Conservation (phyloP, 805 yeast species). For the Wickerhamomyces xylosicus region DNA sequence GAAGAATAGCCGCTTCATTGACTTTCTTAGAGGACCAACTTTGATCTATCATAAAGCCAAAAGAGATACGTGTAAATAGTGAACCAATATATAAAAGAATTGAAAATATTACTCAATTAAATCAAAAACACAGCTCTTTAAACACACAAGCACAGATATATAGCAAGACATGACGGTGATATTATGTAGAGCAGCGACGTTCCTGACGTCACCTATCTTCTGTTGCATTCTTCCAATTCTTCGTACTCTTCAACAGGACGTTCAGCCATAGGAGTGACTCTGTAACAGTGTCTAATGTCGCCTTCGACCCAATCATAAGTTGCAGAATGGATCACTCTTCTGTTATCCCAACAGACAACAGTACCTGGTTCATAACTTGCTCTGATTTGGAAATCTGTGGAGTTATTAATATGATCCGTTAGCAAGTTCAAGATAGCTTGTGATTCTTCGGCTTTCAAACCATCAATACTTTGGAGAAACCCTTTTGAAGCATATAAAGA, state of each 20-base stretch:
- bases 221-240: conserved; percentile 21
- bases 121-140: too few species aligned
- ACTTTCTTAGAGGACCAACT: too few species aligned
- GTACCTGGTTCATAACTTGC: conserved; percentile 64
- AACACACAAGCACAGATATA: too few species aligned
- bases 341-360: conserved; percentile 73
- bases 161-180: too few species aligned
- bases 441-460: conserved; percentile 64
- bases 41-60: too few species aligned
- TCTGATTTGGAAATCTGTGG: conserved; percentile 56
- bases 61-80: not conserved
- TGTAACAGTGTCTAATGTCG: conserved; percentile 58
- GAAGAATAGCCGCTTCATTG: not conserved
- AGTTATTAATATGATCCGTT: conserved; percentile 37
- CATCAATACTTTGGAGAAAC: conserved; percentile 59
- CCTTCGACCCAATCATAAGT: conserved; percentile 59
- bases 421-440: conserved; percentile 49
- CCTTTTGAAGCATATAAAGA: conserved; percentile 45
- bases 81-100: too few species aligned
- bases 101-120: too few species aligned
- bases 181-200: not conserved
- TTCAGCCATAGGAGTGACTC: conserved; percentile 68
- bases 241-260: conserved; percentile 46
- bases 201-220: too few species aligned
- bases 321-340: conserved; percentile 61